Conservation (phyloP, 1,284 basidiomycete species). For the Leccinum huronense region DNA sequence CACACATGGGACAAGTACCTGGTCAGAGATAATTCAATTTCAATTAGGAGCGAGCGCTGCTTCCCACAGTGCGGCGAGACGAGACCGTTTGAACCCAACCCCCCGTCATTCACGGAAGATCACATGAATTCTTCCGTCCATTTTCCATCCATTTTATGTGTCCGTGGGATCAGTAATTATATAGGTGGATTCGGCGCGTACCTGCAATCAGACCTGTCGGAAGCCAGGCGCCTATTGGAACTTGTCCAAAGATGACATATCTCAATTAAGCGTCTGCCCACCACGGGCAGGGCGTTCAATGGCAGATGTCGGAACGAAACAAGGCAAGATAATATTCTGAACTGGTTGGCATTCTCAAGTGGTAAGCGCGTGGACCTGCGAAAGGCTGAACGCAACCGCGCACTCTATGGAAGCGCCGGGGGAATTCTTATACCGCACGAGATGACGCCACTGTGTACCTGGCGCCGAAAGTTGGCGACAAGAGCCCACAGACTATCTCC, state of each 20-base stretch:
- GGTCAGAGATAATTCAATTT: neutral
- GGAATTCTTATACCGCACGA: neutral
- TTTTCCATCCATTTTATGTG: neutral
- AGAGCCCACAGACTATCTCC: neutral
- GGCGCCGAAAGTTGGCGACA: neutral
- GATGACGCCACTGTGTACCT: neutral
- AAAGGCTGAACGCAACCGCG: neutral
- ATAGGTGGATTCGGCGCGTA: neutral
- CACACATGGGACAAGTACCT: neutral
- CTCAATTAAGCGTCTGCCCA: neutral
- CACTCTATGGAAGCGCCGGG: slow-evolving; percentile 2
- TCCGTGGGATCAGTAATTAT: neutral
- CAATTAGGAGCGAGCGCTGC: neutral
- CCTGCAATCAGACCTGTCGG: neutral
- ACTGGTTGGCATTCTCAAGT: slow-evolving; percentile 8
- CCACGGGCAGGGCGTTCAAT: neutral
- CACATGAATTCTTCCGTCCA: neutral
- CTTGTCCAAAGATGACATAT: neutral
- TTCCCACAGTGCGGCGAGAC: neutral
- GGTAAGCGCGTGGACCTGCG: neutral
- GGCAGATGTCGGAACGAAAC: slow-evolving; percentile 1
- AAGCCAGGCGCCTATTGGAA: too few relatives aligned
- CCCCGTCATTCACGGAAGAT: neutral
- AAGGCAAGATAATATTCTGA: slow-evolving; percentile 2
- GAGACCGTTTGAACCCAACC: neutral